phyloP scores from a whole-genome alignment of 2,329 filamentous ascomycete species.

The Penicillium sp. region DNA sequence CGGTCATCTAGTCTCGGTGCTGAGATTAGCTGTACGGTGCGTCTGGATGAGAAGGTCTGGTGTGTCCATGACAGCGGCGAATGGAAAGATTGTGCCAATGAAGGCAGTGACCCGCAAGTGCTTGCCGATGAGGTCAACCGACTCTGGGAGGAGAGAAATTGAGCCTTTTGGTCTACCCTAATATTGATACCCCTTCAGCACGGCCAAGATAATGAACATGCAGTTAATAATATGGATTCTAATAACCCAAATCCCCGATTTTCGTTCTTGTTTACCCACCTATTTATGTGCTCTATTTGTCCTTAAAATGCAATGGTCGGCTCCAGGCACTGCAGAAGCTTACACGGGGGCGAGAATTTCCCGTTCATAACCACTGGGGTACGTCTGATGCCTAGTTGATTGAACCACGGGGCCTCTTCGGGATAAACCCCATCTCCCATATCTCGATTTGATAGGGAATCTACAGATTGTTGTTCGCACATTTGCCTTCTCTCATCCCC shows the following conservation, averaged over 20 bases:
- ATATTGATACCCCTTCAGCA: slow-evolving; percentile 8
- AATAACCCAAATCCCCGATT: not conserved
- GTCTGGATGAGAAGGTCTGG: slow-evolving; percentile 74
- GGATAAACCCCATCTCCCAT: too few relatives aligned
- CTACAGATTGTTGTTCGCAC: too few relatives aligned
- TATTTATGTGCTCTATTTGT: not conserved
- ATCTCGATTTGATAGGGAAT: not conserved
- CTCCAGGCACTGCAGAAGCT: not conserved
- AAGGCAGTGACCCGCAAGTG: slow-evolving; percentile 51
- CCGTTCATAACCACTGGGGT: not conserved
- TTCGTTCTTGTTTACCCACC: not conserved
- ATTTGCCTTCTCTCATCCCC: too few relatives aligned
- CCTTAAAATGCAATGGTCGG: not conserved
- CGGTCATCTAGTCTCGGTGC: slow-evolving; percentile 61
- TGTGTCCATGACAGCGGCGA: slow-evolving; percentile 77
- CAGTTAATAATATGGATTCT: not conserved
- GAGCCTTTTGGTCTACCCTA: not conserved
- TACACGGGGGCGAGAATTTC: not conserved
- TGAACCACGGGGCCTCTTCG: too few relatives aligned
- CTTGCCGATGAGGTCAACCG: slow-evolving; percentile 75
- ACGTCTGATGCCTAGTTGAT: not conserved
- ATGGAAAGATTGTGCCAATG: slow-evolving; percentile 78
- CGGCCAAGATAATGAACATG: not conserved
- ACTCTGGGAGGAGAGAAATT: slow-evolving; percentile 51
- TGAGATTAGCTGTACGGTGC: slow-evolving; percentile 72